Conservation (phyloP, 2,329 filamentous ascomycete genomes). For the Exophiala calicioides region DNA sequence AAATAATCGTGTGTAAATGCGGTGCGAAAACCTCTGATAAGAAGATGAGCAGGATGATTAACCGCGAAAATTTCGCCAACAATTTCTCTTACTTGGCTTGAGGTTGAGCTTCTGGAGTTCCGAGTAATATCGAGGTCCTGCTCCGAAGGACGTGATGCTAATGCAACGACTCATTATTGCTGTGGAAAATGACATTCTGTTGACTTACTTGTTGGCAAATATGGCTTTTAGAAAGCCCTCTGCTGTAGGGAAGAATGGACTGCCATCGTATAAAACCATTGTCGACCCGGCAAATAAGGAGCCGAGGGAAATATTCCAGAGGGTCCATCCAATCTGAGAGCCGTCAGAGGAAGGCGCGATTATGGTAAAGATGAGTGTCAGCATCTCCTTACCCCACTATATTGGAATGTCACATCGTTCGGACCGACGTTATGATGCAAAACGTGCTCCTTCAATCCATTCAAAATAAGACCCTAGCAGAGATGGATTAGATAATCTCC, state of each 20-base stretch:
- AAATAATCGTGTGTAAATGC: conserved; percentile 40
- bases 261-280: conserved; percentile 61
- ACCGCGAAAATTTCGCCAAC: not conserved
- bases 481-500: not conserved
- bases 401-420: conserved; percentile 46
- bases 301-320: conserved; percentile 53
- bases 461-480: conserved; percentile 35
- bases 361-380: too few relatives aligned
- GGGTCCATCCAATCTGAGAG: conserved; percentile 42
- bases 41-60: not conserved
- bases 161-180: not conserved
- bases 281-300: conserved; percentile 61
- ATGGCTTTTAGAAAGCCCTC: conserved; percentile 35
- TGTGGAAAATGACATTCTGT: not conserved
- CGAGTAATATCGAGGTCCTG: conserved; percentile 15
- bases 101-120: conserved; percentile 14
- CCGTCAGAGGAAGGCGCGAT: not conserved
- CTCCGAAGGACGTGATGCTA: conserved; percentile 12
- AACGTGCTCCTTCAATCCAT: conserved; percentile 57
- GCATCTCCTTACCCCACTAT: conserved; percentile 39
- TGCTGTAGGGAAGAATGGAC: conserved; percentile 20
- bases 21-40: not conserved
- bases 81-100: conserved; percentile 5
- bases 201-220: not conserved
- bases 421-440: conserved; percentile 7